Conservation (phyloP, 163 green algal species). For the Prototheca cutis region DNA sequence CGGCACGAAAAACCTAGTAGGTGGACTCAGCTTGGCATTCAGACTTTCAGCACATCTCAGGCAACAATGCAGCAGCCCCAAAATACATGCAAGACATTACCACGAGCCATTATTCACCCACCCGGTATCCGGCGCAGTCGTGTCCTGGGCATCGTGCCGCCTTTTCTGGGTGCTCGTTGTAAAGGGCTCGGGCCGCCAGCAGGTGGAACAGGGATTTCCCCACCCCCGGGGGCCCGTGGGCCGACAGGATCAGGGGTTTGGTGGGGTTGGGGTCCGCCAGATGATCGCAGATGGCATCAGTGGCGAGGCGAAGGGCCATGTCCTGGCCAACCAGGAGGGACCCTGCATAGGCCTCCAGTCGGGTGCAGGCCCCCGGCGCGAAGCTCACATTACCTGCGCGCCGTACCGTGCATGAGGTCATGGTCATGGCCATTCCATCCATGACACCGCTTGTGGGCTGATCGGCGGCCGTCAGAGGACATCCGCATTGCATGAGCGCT, state of each 20-base stretch:
- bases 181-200: conserved; percentile 63
- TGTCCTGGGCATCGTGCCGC: conserved; percentile 56
- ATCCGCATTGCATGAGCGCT: not conserved
- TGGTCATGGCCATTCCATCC: not conserved
- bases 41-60: no score
- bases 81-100: no score
- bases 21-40: not conserved
- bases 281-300: conserved; percentile 72
- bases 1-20: not conserved
- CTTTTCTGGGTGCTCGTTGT: conserved; percentile 37
- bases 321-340: conserved; percentile 62
- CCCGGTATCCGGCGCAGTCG: conserved; percentile 67
- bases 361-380: conserved; percentile 43
- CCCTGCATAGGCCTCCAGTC: conserved; percentile 44
- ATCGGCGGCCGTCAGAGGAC: not conserved
- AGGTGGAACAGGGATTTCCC: conserved; percentile 79
- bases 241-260: conserved; percentile 69
- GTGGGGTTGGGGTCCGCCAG: conserved; percentile 26
- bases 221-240: conserved; percentile 80
- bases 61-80: not conserved
- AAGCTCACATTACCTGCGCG: conserved; percentile 43
- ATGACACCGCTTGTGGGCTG: not conserved
- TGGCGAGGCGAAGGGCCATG: conserved; percentile 46
- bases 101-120: no score
- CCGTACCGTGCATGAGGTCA: not conserved